Evolutionary conservation across 371 early-diverging fungal species (phyloP).

Genomic region (Batkoa obscura): DNA sequence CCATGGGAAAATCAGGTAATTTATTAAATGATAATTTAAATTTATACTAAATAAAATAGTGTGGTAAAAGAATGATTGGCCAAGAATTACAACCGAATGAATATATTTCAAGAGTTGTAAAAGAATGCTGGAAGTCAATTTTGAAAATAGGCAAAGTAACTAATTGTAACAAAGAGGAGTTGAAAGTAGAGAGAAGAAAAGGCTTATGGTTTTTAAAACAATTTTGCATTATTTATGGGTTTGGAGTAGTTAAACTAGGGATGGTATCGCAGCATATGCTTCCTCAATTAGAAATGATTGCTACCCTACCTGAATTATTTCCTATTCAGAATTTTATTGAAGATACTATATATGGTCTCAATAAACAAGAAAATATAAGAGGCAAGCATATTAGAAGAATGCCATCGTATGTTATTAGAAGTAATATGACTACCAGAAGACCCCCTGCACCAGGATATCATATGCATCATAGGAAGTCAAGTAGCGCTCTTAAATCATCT

Average conservation of each 20-base stretch:
- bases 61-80: not conserved
- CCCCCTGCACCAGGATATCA: not conserved
- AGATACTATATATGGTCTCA: slow-evolving; percentile 4
- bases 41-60: not conserved
- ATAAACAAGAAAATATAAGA: not conserved
- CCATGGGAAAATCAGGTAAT: not conserved
- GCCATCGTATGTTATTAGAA: not conserved
- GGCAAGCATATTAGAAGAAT: not conserved
- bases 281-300: slow-evolving; percentile 1
- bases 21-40: not conserved
- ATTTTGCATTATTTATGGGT: slow-evolving; percentile 5
- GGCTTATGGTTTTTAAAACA: slow-evolving; percentile 1
- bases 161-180: not conserved
- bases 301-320: not conserved
- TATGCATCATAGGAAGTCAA: too few relatives aligned
- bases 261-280: slow-evolving; percentile 15
- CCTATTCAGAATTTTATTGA: not conserved
- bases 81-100: not conserved
- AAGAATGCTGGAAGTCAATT: slow-evolving; percentile 4
- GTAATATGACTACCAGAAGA: not conserved
- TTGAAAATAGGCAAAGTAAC: not conserved
- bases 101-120: not conserved
- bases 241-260: slow-evolving; percentile 8
- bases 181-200: not conserved
- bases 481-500: not conserved